Percentiles rank a stretch among this genome's conserved stretches.
These are phyloP conservation scores for Datisca glomerata DNA, from an alignment of 306 rosid species.

Conservation along the genomic window DNA sequence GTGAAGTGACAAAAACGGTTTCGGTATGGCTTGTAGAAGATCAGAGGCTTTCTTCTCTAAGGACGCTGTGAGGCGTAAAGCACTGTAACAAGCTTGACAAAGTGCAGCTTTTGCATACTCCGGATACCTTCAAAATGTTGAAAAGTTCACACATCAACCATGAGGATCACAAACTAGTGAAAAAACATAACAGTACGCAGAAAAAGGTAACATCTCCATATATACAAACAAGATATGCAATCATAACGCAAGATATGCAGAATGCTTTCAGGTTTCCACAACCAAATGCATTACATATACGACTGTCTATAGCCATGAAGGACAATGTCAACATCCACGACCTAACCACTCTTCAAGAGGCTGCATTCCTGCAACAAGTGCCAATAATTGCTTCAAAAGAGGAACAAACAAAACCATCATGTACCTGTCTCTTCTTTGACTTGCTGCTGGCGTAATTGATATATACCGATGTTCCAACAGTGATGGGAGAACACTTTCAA, in stretches of 20 bases:
- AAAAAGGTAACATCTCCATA: too few relatives aligned
- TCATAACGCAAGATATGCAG: too few relatives aligned
- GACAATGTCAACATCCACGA: too few relatives aligned
- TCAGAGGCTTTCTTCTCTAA: slow-evolving; percentile 72
- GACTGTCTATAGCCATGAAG: too few relatives aligned
- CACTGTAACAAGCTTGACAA: slow-evolving; percentile 87
- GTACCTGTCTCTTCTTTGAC: slow-evolving; percentile 95
- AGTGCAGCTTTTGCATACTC: slow-evolving; percentile 77
- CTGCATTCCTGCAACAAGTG: too few relatives aligned
- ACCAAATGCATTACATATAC: too few relatives aligned
- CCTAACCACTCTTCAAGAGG: too few relatives aligned
- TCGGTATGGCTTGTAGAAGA: slow-evolving; percentile 84
- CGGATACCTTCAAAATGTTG: slow-evolving; percentile 71
- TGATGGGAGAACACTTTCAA: slow-evolving; percentile 78
- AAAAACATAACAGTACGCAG: too few relatives aligned
- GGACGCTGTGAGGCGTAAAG: slow-evolving; percentile 59
- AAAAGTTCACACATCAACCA: too few relatives aligned
- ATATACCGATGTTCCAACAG: slow-evolving; percentile 60
- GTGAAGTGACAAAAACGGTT: slow-evolving; percentile 81
- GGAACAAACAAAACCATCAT: not conserved
- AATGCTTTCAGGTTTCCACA: too few relatives aligned
- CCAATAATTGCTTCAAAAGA: not conserved
- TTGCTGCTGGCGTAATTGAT: slow-evolving; percentile 82
- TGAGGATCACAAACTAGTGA: too few relatives aligned
- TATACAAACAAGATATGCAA: too few relatives aligned